Conservation (phyloP, 2,329 filamentous ascomycete genomes). For the Nemania abortiva region DNA sequence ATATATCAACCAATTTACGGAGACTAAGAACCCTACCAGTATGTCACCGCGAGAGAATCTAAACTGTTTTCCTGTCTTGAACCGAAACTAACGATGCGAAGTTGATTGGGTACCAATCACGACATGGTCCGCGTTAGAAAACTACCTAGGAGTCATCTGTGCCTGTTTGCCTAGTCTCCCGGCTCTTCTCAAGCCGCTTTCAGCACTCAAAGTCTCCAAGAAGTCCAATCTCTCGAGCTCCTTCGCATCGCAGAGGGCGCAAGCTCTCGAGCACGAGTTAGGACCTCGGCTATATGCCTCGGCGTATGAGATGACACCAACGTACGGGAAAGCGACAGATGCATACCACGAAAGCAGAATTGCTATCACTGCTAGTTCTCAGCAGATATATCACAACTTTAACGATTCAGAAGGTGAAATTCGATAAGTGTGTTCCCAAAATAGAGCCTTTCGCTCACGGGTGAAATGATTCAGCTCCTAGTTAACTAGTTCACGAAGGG, state of each 20-base stretch:
- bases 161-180: constrained; percentile 32
- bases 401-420: background rate
- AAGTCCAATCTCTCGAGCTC: background rate
- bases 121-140: constrained; percentile 28
- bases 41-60: background rate
- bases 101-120: constrained; percentile 35
- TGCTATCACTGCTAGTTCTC: background rate
- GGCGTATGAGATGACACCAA: constrained; percentile 6
- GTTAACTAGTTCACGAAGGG: too few relatives aligned
- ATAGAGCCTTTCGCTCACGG: background rate
- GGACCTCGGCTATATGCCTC: background rate
- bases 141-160: constrained; percentile 32
- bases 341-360: background rate
- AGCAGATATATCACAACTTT: background rate
- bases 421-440: background rate
- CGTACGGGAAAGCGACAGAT: background rate
- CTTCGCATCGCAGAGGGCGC: constrained; percentile 1
- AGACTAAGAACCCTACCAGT: constrained; percentile 27
- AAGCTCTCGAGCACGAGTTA: background rate
- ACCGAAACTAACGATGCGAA: constrained; percentile 11
- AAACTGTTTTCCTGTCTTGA: background rate
- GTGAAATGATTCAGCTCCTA: too few relatives aligned
- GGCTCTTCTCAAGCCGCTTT: constrained; percentile 22
- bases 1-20: constrained; percentile 28
- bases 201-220: background rate